Conservation (phyloP, 768 basidiomycete genomes). For the Pleurotus tuoliensis region DNA sequence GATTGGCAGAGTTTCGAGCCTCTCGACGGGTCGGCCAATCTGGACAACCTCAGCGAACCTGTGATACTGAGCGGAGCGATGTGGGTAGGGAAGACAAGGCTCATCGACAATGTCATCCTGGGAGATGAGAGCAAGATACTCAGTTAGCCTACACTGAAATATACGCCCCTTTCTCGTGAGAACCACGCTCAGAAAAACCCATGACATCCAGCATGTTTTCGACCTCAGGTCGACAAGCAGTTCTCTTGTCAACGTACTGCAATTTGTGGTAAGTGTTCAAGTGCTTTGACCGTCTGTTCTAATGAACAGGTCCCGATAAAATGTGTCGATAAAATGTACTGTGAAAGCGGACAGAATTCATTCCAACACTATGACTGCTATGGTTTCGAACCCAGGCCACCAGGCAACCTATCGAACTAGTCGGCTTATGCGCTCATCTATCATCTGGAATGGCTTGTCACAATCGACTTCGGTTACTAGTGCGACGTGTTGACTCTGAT, state of each 20-base stretch:
- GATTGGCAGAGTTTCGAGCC: conserved; percentile 72
- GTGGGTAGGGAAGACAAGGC: conserved; percentile 79
- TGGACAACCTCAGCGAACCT: conserved; percentile 22
- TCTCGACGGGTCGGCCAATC: conserved; percentile 31
- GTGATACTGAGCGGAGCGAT: conserved; percentile 84
- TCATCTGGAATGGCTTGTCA: background rate
- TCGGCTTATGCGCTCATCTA: background rate
- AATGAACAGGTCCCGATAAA: no score
- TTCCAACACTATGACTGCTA: no score
- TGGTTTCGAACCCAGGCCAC: background rate
- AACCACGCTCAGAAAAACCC: no score
- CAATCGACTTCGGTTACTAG: background rate
- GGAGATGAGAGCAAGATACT: conserved; percentile 43
- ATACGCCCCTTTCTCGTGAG: no score
- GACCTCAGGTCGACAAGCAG: no score
- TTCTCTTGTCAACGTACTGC: no score
- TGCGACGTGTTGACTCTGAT: conserved; percentile 2
- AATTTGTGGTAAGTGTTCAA: no score
- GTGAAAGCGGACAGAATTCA: no score
- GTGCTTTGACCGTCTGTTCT: no score
- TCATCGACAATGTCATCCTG: conserved; percentile 91
- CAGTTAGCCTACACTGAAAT: conserved; percentile 12
- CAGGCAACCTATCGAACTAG: conserved; percentile 4
- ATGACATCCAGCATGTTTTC: no score
- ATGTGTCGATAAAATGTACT: no score